A percentile compares a stretch with the other conserved stretches of the same genome.
These are phyloP conservation scores for Globisporangium radiosum DNA, from an alignment of 352 stramenopile species.

Conservation along the genomic window DNA sequence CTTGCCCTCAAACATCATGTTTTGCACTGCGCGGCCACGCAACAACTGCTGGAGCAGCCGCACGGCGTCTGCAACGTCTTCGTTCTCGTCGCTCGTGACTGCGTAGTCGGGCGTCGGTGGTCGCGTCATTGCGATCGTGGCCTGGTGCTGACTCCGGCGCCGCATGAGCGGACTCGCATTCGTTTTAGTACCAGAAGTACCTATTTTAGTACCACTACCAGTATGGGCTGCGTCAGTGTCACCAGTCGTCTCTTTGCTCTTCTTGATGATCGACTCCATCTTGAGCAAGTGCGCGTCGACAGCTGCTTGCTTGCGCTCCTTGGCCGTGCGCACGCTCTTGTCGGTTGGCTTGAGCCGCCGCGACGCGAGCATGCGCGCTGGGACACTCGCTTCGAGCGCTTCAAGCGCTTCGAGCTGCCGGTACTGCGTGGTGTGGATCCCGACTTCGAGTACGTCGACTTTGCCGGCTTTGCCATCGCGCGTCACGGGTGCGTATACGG, in stretches of 20 bases:
- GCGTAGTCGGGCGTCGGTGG: constrained; percentile 79
- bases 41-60: constrained; percentile 85
- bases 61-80: constrained; percentile 54
- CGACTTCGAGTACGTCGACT: constrained; percentile 40
- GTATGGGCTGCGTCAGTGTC: neutral
- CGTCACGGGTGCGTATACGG: constrained; percentile 79
- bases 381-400: constrained; percentile 60
- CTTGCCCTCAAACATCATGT: constrained; percentile 93
- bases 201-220: no score
- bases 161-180: constrained; percentile 14
- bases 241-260: constrained; percentile 29
- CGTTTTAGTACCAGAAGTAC: neutral
- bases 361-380: constrained; percentile 40
- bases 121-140: constrained; percentile 37
- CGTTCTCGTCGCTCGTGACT: constrained; percentile 29
- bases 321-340: constrained; percentile 54
- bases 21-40: constrained; percentile 87
- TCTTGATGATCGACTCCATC: constrained; percentile 84
- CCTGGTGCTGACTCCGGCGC: constrained; percentile 30
- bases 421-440: constrained; percentile 48
- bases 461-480: constrained; percentile 54
- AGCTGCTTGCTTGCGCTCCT: constrained; percentile 68
- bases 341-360: constrained; percentile 40
- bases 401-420: constrained; percentile 44
- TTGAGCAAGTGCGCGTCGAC: constrained; percentile 80